Evolutionary conservation across 768 basidiomycete species (phyloP).

Genomic region (Chiua virens): DNA sequence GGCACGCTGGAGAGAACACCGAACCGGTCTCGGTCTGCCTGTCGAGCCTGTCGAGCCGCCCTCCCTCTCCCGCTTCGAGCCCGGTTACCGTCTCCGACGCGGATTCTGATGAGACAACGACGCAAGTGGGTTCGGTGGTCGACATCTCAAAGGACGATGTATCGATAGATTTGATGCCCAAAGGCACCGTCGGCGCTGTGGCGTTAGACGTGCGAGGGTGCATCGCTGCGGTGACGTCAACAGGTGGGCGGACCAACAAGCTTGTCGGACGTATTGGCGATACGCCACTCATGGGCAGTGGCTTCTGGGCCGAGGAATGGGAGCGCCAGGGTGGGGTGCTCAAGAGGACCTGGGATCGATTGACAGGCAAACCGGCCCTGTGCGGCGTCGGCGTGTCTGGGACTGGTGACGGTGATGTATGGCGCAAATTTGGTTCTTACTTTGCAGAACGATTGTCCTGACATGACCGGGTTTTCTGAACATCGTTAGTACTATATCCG

Average conservation of each 20-base stretch:
- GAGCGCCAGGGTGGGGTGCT: conserved; percentile 29
- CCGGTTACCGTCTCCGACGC: conserved; percentile 2
- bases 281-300: conserved; percentile 74
- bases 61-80: conserved; percentile 3
- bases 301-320: conserved; percentile 89
- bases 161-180: conserved; percentile 60
- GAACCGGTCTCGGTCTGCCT: conserved; percentile 70
- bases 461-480: not conserved
- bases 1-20: conserved; percentile 74
- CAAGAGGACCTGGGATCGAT: conserved; percentile 40
- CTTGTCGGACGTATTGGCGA: conserved; percentile 82
- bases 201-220: conserved; percentile 75
- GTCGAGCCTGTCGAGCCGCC: conserved; percentile 54
- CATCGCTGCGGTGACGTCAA: conserved; percentile 72
- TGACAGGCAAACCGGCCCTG: conserved; percentile 33
- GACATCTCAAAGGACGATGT: conserved; percentile 7
- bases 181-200: conserved; percentile 83
- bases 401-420: conserved; percentile 82
- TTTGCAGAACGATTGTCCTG: conserved; percentile 1
- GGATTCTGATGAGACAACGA: conserved; percentile 13
- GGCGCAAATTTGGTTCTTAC: conserved; percentile 19
- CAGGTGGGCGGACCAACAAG: conserved; percentile 83
- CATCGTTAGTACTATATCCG: conserved; percentile 71
- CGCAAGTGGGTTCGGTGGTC: conserved; percentile 18
- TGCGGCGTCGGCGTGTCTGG: conserved; percentile 74